phyloP scores from a whole-genome alignment of 2,329 filamentous ascomycete species.

The Fusarium verticillioides region DNA sequence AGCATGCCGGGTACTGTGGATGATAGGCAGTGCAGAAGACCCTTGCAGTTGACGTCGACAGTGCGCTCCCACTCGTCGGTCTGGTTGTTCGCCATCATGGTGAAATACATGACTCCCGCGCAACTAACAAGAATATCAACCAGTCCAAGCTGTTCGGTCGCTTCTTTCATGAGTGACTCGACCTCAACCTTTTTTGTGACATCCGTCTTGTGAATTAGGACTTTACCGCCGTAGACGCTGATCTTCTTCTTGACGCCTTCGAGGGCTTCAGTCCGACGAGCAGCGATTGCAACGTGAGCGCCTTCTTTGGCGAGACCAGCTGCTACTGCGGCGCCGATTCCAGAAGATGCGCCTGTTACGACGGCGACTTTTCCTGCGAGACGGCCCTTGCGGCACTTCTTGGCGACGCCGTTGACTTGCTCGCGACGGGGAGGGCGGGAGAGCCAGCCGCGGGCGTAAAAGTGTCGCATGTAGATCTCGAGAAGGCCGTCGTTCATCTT shows the following conservation, averaged over 20 bases:
- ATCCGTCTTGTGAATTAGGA: conserved; percentile 76
- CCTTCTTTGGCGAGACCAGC: conserved; percentile 75
- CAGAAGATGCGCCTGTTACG: conserved; percentile 82
- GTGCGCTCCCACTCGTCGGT: conserved; percentile 83
- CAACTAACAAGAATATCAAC: conserved; percentile 84
- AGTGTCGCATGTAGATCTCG: conserved; percentile 82
- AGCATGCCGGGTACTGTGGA: conserved; percentile 79
- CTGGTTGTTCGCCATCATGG: conserved; percentile 82
- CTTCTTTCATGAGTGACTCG: conserved; percentile 69
- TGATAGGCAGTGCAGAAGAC: conserved; percentile 77
- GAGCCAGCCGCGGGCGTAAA: conserved; percentile 83
- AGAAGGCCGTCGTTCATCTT: conserved; percentile 77
- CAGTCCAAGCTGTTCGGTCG: conserved; percentile 72
- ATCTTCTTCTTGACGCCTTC: conserved; percentile 73
- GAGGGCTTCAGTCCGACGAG: conserved; percentile 75
- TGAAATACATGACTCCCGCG: conserved; percentile 90
- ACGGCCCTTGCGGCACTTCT: conserved; percentile 60
- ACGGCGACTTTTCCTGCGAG: conserved; percentile 77
- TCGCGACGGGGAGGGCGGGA: conserved; percentile 67
- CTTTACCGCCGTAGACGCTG: conserved; percentile 66
- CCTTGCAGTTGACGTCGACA: conserved; percentile 89
- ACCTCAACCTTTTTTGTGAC: conserved; percentile 76
- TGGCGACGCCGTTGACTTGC: conserved; percentile 42
- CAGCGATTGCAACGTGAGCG: conserved; percentile 76
- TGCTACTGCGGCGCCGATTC: conserved; percentile 81